Percentiles rank a stretch among this genome's conserved stretches.
These are phyloP conservation scores for Pythium dissimile DNA, from an alignment of 352 stramenopile genomes.

Conservation along the genomic window DNA sequence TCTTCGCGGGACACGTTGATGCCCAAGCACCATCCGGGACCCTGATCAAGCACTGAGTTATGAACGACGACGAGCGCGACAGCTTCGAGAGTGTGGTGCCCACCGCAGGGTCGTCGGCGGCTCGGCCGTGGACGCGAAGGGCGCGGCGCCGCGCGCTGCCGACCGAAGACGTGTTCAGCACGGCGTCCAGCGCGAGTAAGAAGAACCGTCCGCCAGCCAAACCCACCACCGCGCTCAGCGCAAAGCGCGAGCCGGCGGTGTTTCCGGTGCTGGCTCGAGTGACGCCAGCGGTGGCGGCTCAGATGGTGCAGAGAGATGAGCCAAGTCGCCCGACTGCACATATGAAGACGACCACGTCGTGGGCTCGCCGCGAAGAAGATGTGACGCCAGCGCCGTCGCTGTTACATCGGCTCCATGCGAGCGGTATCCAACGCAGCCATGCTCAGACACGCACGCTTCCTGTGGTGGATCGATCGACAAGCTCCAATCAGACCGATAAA, in stretches of 20 bases:
- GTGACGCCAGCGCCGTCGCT: slow-evolving; percentile 7
- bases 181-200: slow-evolving; percentile 4
- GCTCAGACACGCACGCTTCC: slow-evolving; percentile 51
- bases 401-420: slow-evolving; percentile 48
- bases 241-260: neutral
- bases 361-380: slow-evolving; percentile 4
- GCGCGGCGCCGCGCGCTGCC: slow-evolving; percentile 11
- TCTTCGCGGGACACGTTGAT: no score
- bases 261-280: slow-evolving; percentile 1
- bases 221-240: neutral
- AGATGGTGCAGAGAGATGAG: no score
- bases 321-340: no score
- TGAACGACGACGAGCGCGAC: neutral
- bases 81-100: slow-evolving; percentile 8
- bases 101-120: neutral
- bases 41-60: no score
- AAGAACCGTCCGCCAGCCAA: slow-evolving; percentile 5
- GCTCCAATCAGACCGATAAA: slow-evolving; percentile 16
- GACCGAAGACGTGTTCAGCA: slow-evolving; percentile 1
- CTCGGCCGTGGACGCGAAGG: slow-evolving; percentile 7
- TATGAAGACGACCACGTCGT: no score
- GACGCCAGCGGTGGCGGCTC: neutral
- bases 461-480: slow-evolving; percentile 4
- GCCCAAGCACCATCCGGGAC: no score
- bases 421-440: slow-evolving; percentile 53